Evolutionary conservation across 2,329 filamentous ascomycete genomes (phyloP).

Genomic region (Trichoderma endophyticum): DNA sequence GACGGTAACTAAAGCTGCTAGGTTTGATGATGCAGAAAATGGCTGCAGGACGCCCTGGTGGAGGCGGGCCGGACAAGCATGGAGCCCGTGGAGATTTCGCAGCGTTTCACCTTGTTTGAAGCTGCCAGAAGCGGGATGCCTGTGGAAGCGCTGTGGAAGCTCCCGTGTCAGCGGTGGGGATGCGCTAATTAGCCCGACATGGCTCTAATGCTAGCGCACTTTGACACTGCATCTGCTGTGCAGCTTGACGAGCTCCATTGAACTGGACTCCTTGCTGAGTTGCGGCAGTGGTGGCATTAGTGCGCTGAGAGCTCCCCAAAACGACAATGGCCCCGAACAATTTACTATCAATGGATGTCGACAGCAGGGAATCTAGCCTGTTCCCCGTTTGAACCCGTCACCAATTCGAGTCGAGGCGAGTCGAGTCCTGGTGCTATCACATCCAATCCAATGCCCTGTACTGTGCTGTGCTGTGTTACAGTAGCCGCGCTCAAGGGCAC

Average conservation of each 20-base stretch:
- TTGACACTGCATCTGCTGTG: not conserved
- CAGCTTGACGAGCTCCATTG: not conserved
- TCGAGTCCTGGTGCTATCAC: not conserved
- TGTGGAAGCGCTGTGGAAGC: constrained; percentile 18
- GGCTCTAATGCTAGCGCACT: constrained; percentile 11
- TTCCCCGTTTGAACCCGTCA: not conserved
- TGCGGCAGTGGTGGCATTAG: constrained; percentile 13
- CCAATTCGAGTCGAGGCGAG: not conserved
- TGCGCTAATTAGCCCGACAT: constrained; percentile 18
- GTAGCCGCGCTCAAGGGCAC: not conserved
- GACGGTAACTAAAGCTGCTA: constrained; percentile 10
- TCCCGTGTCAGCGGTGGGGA: constrained; percentile 17
- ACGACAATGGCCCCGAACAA: not conserved
- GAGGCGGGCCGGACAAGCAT: constrained; percentile 12
- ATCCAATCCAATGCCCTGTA: not conserved
- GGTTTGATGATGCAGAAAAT: constrained; percentile 17
- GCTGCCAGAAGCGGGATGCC: constrained; percentile 16
- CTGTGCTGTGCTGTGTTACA: not conserved
- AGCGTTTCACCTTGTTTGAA: constrained; percentile 19
- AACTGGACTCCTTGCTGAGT: not conserved
- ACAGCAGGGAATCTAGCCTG: not conserved
- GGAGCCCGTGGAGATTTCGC: constrained; percentile 13
- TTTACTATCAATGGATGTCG: not conserved
- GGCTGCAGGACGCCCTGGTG: constrained; percentile 15
- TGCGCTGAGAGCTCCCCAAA: constrained; percentile 3